Evolutionary conservation across 1,284 basidiomycete species (phyloP).

Genomic region (Microbotryomycetes sp.): DNA sequence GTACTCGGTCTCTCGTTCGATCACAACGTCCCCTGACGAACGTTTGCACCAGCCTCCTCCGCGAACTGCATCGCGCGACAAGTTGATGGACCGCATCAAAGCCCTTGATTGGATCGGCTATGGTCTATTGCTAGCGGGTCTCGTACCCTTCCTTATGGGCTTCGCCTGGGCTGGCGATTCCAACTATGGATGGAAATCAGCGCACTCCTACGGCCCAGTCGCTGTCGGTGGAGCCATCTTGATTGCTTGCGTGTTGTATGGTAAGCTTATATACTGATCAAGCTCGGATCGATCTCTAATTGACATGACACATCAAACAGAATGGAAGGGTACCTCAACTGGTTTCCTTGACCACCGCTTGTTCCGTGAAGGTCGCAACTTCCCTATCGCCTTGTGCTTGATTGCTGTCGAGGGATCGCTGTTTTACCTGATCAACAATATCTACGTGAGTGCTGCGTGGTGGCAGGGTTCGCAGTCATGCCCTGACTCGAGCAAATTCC

Average conservation of each 20-base stretch:
- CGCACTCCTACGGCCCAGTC: conserved; percentile 6
- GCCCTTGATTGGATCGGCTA: conserved; percentile 12
- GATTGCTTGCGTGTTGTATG: conserved; percentile 6
- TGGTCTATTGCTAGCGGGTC: conserved; percentile 4
- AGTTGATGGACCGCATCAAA: neutral
- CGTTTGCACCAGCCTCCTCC: conserved; percentile 4
- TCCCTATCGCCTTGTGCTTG: conserved; percentile 13
- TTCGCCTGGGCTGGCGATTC: conserved; percentile 8
- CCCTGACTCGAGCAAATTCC: too few relatives aligned
- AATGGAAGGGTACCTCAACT: conserved; percentile 17
- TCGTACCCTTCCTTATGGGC: conserved; percentile 15
- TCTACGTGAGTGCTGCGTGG: conserved; percentile 3
- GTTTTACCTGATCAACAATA: conserved; percentile 22
- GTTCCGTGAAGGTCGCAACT: conserved; percentile 14
- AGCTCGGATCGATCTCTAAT: neutral
- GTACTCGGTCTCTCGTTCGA: neutral
- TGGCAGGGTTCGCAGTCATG: too few relatives aligned
- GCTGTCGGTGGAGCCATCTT: conserved; percentile 9
- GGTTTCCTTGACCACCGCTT: conserved; percentile 25
- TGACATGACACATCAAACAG: neutral
- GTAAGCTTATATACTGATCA: neutral
- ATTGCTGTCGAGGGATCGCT: conserved; percentile 18
- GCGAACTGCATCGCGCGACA: neutral
- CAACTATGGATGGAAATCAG: conserved; percentile 1
- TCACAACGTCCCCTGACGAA: neutral